Percentiles rank a stretch among this genome's conserved stretches.
Conservation (phyloP, 352 stramenopile species). For the Phytopythium cucurbitacearum region DNA sequence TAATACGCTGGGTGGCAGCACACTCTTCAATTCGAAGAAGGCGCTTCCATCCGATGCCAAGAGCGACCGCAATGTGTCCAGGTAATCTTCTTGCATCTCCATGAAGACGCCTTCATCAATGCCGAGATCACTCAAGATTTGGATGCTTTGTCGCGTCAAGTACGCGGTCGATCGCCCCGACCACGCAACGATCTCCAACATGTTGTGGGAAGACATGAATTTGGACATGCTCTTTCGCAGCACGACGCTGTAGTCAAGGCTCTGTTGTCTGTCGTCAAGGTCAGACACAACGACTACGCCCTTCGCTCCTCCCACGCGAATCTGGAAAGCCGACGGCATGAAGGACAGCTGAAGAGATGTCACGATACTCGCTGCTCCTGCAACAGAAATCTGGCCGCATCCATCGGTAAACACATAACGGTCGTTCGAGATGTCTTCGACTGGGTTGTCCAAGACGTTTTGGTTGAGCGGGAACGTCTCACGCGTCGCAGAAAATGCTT, state of each 20-base stretch:
- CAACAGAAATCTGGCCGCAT: slow-evolving; percentile 52
- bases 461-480: slow-evolving; percentile 42
- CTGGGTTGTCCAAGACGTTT: slow-evolving; percentile 34
- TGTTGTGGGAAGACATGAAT: slow-evolving; percentile 52
- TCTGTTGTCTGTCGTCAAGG: slow-evolving; percentile 8
- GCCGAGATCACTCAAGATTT: slow-evolving; percentile 58
- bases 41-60: slow-evolving; percentile 45
- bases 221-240: slow-evolving; percentile 74
- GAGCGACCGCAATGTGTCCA: slow-evolving; percentile 45
- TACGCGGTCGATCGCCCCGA: slow-evolving; percentile 53
- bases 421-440: slow-evolving; percentile 39
- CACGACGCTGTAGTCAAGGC: slow-evolving; percentile 20
- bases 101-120: slow-evolving; percentile 62
- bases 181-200: slow-evolving; percentile 64
- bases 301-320: slow-evolving; percentile 69
- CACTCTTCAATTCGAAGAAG: slow-evolving; percentile 45
- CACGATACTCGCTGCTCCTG: slow-evolving; percentile 34
- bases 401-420: slow-evolving; percentile 66
- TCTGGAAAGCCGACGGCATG: slow-evolving; percentile 68
- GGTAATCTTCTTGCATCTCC: slow-evolving; percentile 64
- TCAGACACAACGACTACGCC: slow-evolving; percentile 69
- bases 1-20: slow-evolving; percentile 24
- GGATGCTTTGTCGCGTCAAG: slow-evolving; percentile 72
- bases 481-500: slow-evolving; percentile 69
- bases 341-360: slow-evolving; percentile 26